These are phyloP conservation scores for Annulohypoxylon moriforme DNA, from an alignment of 495 filamentous ascomycete genomes.

Conservation along the genomic window DNA sequence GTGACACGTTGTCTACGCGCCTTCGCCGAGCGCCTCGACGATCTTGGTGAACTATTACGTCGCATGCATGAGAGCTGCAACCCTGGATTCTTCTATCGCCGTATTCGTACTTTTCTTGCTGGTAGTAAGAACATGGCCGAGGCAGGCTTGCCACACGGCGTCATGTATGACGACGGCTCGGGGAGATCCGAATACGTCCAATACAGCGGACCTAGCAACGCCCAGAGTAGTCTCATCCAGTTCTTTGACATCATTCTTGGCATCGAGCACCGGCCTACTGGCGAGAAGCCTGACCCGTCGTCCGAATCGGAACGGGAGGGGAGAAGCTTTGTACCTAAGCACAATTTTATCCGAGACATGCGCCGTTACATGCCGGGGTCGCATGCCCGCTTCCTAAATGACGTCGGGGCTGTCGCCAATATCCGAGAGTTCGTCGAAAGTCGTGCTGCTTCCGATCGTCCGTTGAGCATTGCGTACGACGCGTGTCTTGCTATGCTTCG, in stretches of 20 bases:
- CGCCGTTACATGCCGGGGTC: constrained; percentile 94
- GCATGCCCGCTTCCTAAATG: constrained; percentile 87
- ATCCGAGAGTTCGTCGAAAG: constrained; percentile 85
- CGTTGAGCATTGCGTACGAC: constrained; percentile 84
- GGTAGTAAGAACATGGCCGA: constrained; percentile 97
- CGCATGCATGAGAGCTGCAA: constrained; percentile 95
- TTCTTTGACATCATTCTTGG: constrained; percentile 95
- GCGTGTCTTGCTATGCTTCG: constrained; percentile 91
- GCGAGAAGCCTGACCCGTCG: constrained; percentile 66
- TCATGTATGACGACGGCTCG: constrained; percentile 84
- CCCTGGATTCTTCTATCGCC: constrained; percentile 92
- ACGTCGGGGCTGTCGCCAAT: constrained; percentile 84
- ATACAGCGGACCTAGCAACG: constrained; percentile 91
- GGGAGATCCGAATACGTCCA: constrained; percentile 75
- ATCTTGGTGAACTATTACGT: constrained; percentile 76
- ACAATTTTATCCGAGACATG: constrained; percentile 98
- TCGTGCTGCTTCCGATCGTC: constrained; percentile 65
- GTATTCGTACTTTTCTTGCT: constrained; percentile 92
- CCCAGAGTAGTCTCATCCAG: constrained; percentile 93
- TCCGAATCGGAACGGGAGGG: constrained; percentile 63
- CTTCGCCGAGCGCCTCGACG: constrained; percentile 89
- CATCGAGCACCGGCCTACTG: constrained; percentile 91
- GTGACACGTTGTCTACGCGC: constrained; percentile 79
- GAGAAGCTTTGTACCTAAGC: constrained; percentile 66
- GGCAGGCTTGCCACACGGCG: constrained; percentile 86